Base-by-base conservation (phyloP, 2,329 filamentous ascomycete genomes). In the Parasarocladium wereldwijsianum region DNA sequence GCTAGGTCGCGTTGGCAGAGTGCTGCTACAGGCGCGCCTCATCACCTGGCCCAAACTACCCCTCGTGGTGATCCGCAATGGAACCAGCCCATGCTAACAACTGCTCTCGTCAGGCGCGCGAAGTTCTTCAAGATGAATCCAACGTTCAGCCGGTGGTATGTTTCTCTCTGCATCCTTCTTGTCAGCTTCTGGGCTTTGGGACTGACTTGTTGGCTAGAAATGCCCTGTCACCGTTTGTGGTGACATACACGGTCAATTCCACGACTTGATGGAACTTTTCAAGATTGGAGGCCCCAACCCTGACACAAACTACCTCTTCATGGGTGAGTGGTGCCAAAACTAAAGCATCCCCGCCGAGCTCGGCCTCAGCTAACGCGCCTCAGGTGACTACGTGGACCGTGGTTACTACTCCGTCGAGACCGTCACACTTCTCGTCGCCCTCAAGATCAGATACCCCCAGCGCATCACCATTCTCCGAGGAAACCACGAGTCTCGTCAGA, bases 401-500 rank as follows among this genome's bases (percentile, higher is more conserved):
- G 87, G 87, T 34, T 98, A 94, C 66, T 98, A 96, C 62, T 93
- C 84, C 3, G 76, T 98, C 43, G 87, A 98, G 59, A 90, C 86
- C 4, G 94, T 98, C 50, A 76, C 94, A 37, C 80, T 98, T 32
- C 76, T 98, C 8, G 72, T 98, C 31, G 93, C 85, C 50, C 74
- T 96, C 44, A 96, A 96, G 66, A 87, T 96, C 37, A 80, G 87
- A 51, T 96, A 96, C 50, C 90, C 87, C 31, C 85, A 96, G 54
- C 83, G 90, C 42, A 94, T 96, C 62, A 96, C 90, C 4, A 69
- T 96, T 24, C 93, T 96, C 46, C 72, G 87, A 39, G 87, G 87
- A 39, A 93, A 93, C 52, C 85, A 93, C 61, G 87, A 96, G 57
- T 94, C 86, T 25, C 75, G 87, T 35, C 87, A 96, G 54, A 96